Evolutionary conservation across 129 eudicot species (phyloP).

Genomic region (Ambrosia trifida): DNA sequence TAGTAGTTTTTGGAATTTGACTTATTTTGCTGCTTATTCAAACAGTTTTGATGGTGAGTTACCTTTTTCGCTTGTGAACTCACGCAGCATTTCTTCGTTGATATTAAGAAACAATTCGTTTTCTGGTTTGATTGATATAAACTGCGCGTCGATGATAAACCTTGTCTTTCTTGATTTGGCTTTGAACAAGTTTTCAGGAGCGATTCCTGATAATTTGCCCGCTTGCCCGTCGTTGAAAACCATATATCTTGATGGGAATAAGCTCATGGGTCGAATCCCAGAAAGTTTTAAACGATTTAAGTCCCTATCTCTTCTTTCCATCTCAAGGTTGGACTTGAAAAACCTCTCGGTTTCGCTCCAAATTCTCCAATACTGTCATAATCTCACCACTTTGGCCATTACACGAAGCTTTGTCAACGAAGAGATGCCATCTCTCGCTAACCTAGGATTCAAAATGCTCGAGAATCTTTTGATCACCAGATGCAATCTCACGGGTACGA

Average conservation of each 20-base stretch:
- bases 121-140: slow-evolving; percentile 43
- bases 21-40: slow-evolving; percentile 58
- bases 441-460: slow-evolving; percentile 43
- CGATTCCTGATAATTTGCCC: slow-evolving; percentile 60
- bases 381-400: slow-evolving; percentile 59
- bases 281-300: slow-evolving; percentile 54
- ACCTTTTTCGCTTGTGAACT: slow-evolving; percentile 59
- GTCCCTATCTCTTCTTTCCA: slow-evolving; percentile 50
- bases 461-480: slow-evolving; percentile 54
- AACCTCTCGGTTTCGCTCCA: slow-evolving; percentile 54
- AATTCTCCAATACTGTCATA: slow-evolving; percentile 57
- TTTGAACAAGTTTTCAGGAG: slow-evolving; percentile 48
- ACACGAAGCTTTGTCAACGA: slow-evolving; percentile 61
- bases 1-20: slow-evolving; percentile 34
- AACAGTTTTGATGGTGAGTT: slow-evolving; percentile 51
- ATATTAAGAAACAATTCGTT: slow-evolving; percentile 62
- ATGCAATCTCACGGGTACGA: slow-evolving; percentile 65
- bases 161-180: slow-evolving; percentile 61
- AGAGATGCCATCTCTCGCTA: slow-evolving; percentile 48
- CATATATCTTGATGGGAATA: slow-evolving; percentile 56
- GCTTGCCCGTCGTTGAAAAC: slow-evolving; percentile 38
- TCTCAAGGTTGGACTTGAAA: slow-evolving; percentile 52
- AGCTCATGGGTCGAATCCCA: slow-evolving; percentile 60
- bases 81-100: slow-evolving; percentile 43
- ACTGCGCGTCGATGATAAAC: slow-evolving; percentile 58